Base-by-base conservation (phyloP, 2,329 filamentous ascomycete species). In the Talaromyces islandicus region DNA sequence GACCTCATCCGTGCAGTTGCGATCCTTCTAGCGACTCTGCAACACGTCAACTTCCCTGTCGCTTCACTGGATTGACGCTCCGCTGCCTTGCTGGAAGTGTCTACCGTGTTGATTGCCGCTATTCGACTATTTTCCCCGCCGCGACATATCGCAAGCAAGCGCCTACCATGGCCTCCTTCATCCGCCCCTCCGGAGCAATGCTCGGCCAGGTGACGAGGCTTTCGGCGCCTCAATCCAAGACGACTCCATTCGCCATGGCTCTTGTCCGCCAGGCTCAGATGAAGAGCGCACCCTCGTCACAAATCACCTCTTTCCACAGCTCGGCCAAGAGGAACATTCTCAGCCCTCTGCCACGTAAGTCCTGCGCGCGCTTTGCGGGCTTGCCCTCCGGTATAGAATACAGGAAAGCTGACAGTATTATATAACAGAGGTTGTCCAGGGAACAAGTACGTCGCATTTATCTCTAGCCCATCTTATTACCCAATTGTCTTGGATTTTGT, bases 271-370 rank as follows among this genome's bases (percentile, higher is more conserved):
- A 66, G 29, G 54, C 46, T 30, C 62, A 65, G 55, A 64, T 74
- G 66, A 72, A 73, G 69, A 67, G 65, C 55, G 54, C 66, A 59
- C 69, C 69, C 38, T 66, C 72, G 60, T 77, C 78, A 67, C 81
- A 86, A 75, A 81, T 87, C 69, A 88, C 92, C 66, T 88, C 90
- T 68, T 96, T 99, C 84, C 92, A 97, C 78, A 90, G 88, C 70
- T 91, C 90, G 48, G 83, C 86, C 77, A 85, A 85, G 78, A 85
- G 85, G 76, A 82, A 83, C 72, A 88, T 93, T 71, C 83, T 99
- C 60, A 91, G 93, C 62, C 88, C 92, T 59, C 85, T 89, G 66
- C 92, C 92, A 71, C 94, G 92, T 94, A 82, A 79, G 89, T 84
- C 41, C 30, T 32, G 27, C 51, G 14, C 56, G 3, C n/a, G 38